phyloP scores from a whole-genome alignment of 1,139 yeast species.

The Taphrina flavorubra region DNA sequence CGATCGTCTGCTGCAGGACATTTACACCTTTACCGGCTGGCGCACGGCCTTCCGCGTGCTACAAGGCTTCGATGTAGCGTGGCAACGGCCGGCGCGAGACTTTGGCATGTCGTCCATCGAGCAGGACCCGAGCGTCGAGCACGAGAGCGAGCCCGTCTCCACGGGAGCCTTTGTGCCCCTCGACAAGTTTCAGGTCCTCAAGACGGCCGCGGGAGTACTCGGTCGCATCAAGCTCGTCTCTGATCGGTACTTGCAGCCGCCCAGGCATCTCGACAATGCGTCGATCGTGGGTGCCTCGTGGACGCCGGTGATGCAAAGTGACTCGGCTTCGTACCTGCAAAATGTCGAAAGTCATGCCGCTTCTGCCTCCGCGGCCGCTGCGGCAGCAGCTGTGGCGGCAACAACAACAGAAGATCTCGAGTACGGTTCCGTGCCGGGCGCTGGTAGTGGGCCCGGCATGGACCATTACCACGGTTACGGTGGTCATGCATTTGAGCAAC shows the following conservation, averaged over 20 bases:
- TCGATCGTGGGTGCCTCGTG: not conserved
- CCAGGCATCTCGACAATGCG: too few relatives aligned
- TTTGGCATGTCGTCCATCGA: conserved; percentile 19
- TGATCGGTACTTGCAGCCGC: not conserved
- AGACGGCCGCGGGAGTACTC: conserved; percentile 26
- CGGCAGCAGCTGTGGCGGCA: too few relatives aligned
- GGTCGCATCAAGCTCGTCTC: conserved; percentile 19
- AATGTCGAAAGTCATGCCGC: not conserved
- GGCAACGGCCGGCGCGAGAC: conserved; percentile 20
- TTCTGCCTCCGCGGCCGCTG: too few relatives aligned
- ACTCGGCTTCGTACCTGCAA: not conserved
- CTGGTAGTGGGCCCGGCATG: too few relatives aligned
- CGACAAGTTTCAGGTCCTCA: conserved; percentile 25
- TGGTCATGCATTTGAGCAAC: not conserved
- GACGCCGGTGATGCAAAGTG: not conserved
- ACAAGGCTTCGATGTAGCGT: conserved; percentile 32
- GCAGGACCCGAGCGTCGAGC: not conserved
- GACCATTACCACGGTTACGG: too few relatives aligned
- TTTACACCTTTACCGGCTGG: conserved; percentile 34
- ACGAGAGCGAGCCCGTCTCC: conserved; percentile 7
- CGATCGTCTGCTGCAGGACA: conserved; percentile 26
- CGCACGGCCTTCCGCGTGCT: conserved; percentile 32
- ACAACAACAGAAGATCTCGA: not conserved
- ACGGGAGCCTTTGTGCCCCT: conserved; percentile 7
- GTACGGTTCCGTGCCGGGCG: not conserved